Conservation (phyloP, 495 filamentous ascomycete genomes). For the Bacidia rubella region DNA sequence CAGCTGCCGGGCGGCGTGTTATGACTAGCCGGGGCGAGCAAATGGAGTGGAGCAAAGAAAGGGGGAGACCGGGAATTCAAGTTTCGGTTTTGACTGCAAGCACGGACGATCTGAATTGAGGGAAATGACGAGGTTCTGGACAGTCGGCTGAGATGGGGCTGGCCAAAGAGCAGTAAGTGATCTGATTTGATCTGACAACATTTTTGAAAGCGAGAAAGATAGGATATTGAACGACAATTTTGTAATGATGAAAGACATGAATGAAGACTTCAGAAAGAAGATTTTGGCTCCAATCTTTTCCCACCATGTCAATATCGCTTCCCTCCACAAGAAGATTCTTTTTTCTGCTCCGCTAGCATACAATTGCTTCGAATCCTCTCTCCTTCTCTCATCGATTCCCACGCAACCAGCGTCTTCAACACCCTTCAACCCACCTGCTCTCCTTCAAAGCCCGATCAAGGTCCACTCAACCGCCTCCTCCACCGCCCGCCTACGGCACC, state of each 20-base stretch:
- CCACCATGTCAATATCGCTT: no score
- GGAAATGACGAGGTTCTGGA: background rate
- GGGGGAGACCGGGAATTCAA: background rate
- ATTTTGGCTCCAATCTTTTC: no score
- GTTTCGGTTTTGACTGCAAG: background rate
- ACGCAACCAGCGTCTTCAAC: no score
- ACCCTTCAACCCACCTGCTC: no score
- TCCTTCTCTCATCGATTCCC: no score
- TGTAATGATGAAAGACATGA: background rate
- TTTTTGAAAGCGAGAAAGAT: background rate
- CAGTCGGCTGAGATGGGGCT: background rate
- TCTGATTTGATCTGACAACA: background rate
- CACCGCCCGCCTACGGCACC: no score
- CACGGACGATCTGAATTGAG: background rate
- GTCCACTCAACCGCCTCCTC: no score
- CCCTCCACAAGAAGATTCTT: no score
- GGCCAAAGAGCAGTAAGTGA: background rate
- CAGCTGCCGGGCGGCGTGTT: constrained; percentile 20
- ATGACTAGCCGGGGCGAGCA: constrained; percentile 7
- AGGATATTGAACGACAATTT: background rate
- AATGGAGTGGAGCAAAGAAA: background rate
- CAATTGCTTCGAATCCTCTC: no score
- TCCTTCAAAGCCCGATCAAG: no score
- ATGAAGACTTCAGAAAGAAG: no score
- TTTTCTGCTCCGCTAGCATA: no score